Percentiles rank a stretch among this genome's conserved stretches.
Evolutionary conservation across 768 basidiomycete genomes (phyloP).

Genomic region (Kwoniella mangroviensis): DNA sequence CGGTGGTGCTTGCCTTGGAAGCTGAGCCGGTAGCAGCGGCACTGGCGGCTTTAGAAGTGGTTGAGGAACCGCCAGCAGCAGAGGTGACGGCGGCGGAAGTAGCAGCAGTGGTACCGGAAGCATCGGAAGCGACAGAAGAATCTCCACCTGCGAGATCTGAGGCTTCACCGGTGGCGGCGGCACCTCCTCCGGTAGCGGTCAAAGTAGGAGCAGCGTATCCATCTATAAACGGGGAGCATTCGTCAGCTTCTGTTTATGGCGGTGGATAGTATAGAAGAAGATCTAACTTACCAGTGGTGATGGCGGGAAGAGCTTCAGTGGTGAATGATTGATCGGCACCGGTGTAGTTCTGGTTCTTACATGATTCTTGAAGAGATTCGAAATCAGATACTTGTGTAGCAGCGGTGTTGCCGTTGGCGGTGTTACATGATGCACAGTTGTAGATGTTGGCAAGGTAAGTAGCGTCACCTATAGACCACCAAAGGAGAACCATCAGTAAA

Average conservation of each 20-base stretch:
- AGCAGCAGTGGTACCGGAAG: slow-evolving; percentile 10
- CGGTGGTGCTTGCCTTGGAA: background rate
- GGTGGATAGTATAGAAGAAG: background rate
- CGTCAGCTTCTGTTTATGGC: background rate
- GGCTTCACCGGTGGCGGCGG: slow-evolving; percentile 41
- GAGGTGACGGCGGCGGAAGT: slow-evolving; percentile 26
- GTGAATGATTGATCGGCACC: slow-evolving; percentile 41
- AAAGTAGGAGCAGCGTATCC: slow-evolving; percentile 48
- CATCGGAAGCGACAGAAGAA: slow-evolving; percentile 8
- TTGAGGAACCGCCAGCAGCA: slow-evolving; percentile 17
- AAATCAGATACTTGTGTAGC: slow-evolving; percentile 54
- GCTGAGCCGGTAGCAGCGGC: slow-evolving; percentile 12
- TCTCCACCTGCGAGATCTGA: slow-evolving; percentile 23
- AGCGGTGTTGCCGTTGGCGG: slow-evolving; percentile 54
- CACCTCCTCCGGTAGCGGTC: slow-evolving; percentile 51
- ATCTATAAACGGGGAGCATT: slow-evolving; percentile 14
- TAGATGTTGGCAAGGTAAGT: slow-evolving; percentile 54
- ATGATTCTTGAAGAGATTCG: slow-evolving; percentile 49
- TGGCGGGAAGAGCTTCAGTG: slow-evolving; percentile 41
- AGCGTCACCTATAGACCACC: slow-evolving; percentile 28
- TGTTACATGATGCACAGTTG: slow-evolving; percentile 57
- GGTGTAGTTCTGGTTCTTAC: slow-evolving; percentile 55
- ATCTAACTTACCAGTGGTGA: slow-evolving; percentile 31
- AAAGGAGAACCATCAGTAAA: background rate
- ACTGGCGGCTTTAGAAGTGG: slow-evolving; percentile 18